phyloP scores from a whole-genome alignment of 306 rosid species.

The Cotoneaster glaucophyllus region DNA sequence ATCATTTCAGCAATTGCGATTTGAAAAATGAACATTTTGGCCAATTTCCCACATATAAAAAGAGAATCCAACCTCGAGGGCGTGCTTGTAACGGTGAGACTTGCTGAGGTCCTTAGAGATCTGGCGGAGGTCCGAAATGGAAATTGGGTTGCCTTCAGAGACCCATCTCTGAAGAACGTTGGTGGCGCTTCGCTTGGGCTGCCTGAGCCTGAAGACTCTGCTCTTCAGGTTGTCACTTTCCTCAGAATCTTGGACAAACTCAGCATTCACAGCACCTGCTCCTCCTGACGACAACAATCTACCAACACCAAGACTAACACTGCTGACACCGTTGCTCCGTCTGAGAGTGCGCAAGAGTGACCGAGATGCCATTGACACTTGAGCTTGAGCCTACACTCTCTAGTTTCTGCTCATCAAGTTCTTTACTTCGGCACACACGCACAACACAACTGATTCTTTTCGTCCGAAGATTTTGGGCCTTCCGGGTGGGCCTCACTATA shows the following conservation, averaged over 20 bases:
- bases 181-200: conserved; percentile 78
- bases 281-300: conserved; percentile 37
- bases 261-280: conserved; percentile 32
- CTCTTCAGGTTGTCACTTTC: conserved; percentile 58
- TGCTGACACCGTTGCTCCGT: conserved; percentile 28
- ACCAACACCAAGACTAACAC: conserved; percentile 12
- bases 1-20: no score
- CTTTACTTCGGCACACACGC: neutral
- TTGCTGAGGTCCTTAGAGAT: conserved; percentile 73
- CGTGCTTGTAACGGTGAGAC: conserved; percentile 83
- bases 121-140: conserved; percentile 58
- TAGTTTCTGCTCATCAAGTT: neutral
- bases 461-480: neutral
- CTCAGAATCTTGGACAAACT: conserved; percentile 32
- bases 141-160: conserved; percentile 58
- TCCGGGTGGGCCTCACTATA: neutral
- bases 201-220: conserved; percentile 65
- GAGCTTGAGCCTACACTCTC: no score
- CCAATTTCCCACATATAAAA: no score
- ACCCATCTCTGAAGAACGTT: conserved; percentile 74
- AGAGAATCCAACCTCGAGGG: conserved; percentile 61
- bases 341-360: conserved; percentile 29
- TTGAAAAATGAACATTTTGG: no score
- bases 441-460: neutral
- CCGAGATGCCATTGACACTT: conserved; percentile 38